Percentiles rank a stretch among this genome's conserved stretches.
phyloP scores from a whole-genome alignment of 495 filamentous ascomycete species.

The Cercophora newfieldiana region DNA sequence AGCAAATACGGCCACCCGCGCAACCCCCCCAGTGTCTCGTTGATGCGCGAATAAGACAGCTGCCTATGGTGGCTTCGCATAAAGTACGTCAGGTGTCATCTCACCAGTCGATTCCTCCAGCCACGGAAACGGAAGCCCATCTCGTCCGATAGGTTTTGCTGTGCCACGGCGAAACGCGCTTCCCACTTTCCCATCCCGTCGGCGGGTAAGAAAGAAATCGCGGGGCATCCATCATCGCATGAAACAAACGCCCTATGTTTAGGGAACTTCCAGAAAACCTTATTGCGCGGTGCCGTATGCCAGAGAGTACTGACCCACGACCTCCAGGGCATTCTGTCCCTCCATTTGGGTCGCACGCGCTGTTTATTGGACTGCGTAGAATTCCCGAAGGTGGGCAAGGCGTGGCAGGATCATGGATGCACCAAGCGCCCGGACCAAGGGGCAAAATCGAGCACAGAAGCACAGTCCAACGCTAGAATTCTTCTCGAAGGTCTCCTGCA shows the following conservation, averaged over 20 bases:
- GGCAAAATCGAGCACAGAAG: slow-evolving; percentile 10
- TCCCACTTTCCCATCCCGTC: not conserved
- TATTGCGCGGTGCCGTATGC: not conserved
- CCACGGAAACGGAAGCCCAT: not conserved
- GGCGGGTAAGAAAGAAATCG: not conserved
- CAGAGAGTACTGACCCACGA: not conserved
- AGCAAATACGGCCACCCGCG: not conserved
- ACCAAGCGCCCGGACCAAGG: slow-evolving; percentile 15
- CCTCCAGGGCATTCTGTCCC: not conserved
- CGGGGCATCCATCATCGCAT: not conserved
- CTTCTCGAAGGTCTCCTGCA: slow-evolving; percentile 34
- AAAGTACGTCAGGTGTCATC: not conserved
- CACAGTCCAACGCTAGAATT: slow-evolving; percentile 34
- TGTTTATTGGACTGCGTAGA: not conserved
- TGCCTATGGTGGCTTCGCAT: not conserved
- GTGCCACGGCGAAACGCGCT: not conserved
- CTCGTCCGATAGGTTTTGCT: not conserved
- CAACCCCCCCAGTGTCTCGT: not conserved
- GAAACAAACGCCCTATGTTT: not conserved
- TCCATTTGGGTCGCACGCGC: not conserved
- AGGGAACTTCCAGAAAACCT: not conserved
- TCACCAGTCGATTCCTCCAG: not conserved
- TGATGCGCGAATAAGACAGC: not conserved
- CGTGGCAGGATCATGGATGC: slow-evolving; percentile 6
- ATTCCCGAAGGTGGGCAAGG: not conserved